Base-by-base conservation (phyloP, 2,329 filamentous ascomycete species). In the Aspergillus aculeatus region DNA sequence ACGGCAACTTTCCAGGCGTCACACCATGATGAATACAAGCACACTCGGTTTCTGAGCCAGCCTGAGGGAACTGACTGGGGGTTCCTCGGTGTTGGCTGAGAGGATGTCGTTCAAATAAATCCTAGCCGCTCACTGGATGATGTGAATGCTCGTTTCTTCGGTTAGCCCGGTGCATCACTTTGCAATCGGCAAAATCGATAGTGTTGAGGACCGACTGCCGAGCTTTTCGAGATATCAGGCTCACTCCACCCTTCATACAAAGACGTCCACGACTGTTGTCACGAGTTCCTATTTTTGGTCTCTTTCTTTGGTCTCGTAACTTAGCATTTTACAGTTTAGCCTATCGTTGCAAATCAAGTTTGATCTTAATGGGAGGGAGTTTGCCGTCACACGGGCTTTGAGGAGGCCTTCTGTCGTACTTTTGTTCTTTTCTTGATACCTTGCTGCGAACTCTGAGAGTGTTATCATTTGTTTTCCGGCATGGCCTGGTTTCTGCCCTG, bases 31-130 rank as follows among this genome's bases (percentile, higher is more conserved):
- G 66, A 72, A 57, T 75, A 71, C 57, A 76, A 76, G 61, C 60
- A 66, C 31, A 58, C 69, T 50, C 71, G 72, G 53, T 67, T 76
- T 31, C 65, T 76, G 59, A 73, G 74, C 55, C 73, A 75, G 64
- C 68, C 73, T 58, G 75, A 76, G 61, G 75, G 74, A 61, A 76
- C 74, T 54, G 74, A 77, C 68, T 77, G 74, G 74, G 66, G 69
- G 6, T 77, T 76, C 66, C 64, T 77, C 59, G 74, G 75, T 44
- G 71, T 75, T 58, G 73, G 73, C 31, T 76, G 66, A 73, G 29
- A 14, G 24, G 31, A 26, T 35, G 4, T 35, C 1, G 32, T 12
- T 12, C 35, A 47, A 4, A 26, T 19, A n/a, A 14, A n/a, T 23
- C 5, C 7, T 51, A 23, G 38, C 29, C 19, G 16, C 16, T 47